phyloP scores from a whole-genome alignment of 495 filamentous ascomycete genomes.

The Talaromyces proteolyticus region DNA sequence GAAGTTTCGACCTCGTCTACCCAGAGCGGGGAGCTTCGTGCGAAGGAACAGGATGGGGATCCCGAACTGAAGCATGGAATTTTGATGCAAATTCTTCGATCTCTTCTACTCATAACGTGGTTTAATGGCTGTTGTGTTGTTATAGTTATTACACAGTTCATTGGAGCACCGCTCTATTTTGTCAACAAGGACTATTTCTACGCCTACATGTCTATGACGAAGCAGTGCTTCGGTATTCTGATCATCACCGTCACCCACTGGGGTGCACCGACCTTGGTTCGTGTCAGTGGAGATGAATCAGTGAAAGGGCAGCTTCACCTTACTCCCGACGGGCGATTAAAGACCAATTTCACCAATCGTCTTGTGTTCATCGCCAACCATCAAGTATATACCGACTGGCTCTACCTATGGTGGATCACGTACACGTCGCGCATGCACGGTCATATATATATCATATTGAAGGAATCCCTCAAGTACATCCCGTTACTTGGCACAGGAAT shows the following conservation, averaged over 20 bases:
- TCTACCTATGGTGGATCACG: slow-evolving; percentile 67
- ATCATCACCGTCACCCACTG: slow-evolving; percentile 56
- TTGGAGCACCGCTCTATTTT: slow-evolving; percentile 55
- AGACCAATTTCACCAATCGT: slow-evolving; percentile 53
- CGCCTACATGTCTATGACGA: slow-evolving; percentile 59
- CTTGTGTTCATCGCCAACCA: slow-evolving; percentile 62
- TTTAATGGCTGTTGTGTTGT: slow-evolving; percentile 50
- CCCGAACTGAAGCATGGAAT: slow-evolving; percentile 61
- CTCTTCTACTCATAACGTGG: slow-evolving; percentile 58
- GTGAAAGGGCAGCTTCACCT: slow-evolving; percentile 52
- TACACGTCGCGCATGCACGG: slow-evolving; percentile 63
- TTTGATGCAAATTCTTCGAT: slow-evolving; percentile 57
- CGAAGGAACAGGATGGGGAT: slow-evolving; percentile 20
- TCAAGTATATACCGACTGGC: slow-evolving; percentile 67
- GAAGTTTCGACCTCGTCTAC: slow-evolving; percentile 5
- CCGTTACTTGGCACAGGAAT: slow-evolving; percentile 59
- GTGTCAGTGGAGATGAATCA: slow-evolving; percentile 56
- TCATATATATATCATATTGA: slow-evolving; percentile 64
- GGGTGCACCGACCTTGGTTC: slow-evolving; percentile 54
- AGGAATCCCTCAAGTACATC: slow-evolving; percentile 61
- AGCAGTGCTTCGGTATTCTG: slow-evolving; percentile 56
- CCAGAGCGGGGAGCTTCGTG: background rate
- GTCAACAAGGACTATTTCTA: slow-evolving; percentile 56
- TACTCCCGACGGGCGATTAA: slow-evolving; percentile 47
- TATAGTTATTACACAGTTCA: slow-evolving; percentile 48